Evolutionary conservation across 257 asterid species (phyloP).

Genomic region (Solanum neorickii): DNA sequence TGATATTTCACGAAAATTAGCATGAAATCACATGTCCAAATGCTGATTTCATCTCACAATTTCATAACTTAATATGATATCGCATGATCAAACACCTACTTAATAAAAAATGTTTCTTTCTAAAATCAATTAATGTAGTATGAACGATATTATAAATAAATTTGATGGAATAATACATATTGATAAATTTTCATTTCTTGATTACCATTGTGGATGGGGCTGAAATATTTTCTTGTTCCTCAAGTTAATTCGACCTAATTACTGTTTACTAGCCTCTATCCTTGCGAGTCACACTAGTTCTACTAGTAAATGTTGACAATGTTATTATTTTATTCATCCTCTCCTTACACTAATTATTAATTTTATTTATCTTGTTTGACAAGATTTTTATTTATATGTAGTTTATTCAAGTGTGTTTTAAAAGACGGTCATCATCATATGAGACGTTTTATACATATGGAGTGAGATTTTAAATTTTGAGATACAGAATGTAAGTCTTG

Average conservation of each 20-base stretch:
- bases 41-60: too few relatives aligned
- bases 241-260: background rate
- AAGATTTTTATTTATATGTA: background rate
- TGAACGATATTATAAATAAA: background rate
- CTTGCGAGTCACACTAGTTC: background rate
- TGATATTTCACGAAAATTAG: too few relatives aligned
- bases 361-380: background rate
- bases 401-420: background rate
- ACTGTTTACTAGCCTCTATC: background rate
- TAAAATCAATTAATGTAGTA: too few relatives aligned
- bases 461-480: fast-evolving
- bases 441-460: fast-evolving
- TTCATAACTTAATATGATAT: too few relatives aligned
- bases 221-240: background rate
- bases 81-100: too few relatives aligned
- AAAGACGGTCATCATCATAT: background rate
- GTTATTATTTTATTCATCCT: background rate
- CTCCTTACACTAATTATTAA: background rate
- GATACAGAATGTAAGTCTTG: fast-evolving
- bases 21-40: too few relatives aligned
- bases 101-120: too few relatives aligned
- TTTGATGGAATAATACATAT: background rate
- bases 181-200: background rate
- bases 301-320: background rate
- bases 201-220: background rate